Evolutionary conservation across 2,329 filamentous ascomycete genomes (phyloP).

Genomic region (Scopulariopsis brevicaulis): DNA sequence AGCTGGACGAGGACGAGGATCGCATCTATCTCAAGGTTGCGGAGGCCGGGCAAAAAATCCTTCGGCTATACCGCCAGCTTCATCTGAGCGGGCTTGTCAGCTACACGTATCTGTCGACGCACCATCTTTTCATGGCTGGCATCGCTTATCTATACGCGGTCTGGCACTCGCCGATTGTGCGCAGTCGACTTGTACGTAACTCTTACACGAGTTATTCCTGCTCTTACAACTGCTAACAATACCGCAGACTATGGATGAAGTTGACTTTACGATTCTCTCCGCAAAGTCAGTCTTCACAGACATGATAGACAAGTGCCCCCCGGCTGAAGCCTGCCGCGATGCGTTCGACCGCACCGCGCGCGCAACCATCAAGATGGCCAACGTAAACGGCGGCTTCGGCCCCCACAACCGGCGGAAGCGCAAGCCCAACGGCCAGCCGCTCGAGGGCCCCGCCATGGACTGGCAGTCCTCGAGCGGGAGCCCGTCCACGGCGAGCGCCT

Average conservation of each 20-base stretch:
- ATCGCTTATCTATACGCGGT: conserved; percentile 95
- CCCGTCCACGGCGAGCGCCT: conserved; percentile 11
- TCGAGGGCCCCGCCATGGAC: conserved; percentile 13
- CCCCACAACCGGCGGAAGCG: conserved; percentile 16
- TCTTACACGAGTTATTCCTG: not conserved
- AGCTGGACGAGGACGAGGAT: conserved; percentile 73
- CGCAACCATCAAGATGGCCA: conserved; percentile 90
- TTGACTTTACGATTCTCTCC: conserved; percentile 92
- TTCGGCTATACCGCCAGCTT: conserved; percentile 81
- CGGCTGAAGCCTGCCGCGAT: conserved; percentile 87
- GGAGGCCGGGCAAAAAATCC: conserved; percentile 84
- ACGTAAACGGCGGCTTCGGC: conserved; percentile 76
- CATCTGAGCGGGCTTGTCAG: conserved; percentile 85
- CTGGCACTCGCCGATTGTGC: conserved; percentile 86
- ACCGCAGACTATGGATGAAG: conserved; percentile 73
- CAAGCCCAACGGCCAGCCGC: conserved; percentile 7
- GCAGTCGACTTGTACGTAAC: conserved; percentile 67
- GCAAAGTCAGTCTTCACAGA: conserved; percentile 89
- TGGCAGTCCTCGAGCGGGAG: conserved; percentile 17
- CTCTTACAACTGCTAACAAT: conserved; percentile 13
- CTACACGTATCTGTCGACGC: conserved; percentile 90
- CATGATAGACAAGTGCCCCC: conserved; percentile 87
- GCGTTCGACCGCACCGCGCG: conserved; percentile 93
- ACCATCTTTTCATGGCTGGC: conserved; percentile 95
- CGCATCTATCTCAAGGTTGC: conserved; percentile 89